Percentiles rank a stretch among this genome's conserved stretches.
phyloP scores from a whole-genome alignment of 495 filamentous ascomycete species.

The Penicillium chermesinum region DNA sequence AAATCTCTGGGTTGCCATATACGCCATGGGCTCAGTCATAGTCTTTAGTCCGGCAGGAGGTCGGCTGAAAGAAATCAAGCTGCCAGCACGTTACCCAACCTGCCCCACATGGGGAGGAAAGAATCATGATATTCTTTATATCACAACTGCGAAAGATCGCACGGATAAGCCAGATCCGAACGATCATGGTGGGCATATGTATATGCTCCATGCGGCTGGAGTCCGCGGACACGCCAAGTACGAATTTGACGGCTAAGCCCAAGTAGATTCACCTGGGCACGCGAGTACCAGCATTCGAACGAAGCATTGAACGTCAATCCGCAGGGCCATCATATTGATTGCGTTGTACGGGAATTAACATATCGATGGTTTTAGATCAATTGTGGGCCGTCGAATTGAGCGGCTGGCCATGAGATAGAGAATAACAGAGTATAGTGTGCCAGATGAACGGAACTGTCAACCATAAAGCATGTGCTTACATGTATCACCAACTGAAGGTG shows the following conservation, averaged over 20 bases:
- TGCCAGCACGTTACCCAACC: conserved; percentile 14
- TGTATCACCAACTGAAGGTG: no score
- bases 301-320: no score
- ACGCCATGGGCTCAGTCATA: conserved; percentile 11
- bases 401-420: no score
- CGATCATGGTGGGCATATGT: conserved; percentile 20
- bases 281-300: no score
- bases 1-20: conserved; percentile 20
- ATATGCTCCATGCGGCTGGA: conserved; percentile 8
- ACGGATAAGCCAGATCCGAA: conserved; percentile 6
- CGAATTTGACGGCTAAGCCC: conserved; percentile 15
- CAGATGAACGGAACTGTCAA: no score
- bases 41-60: conserved; percentile 13
- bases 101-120: conserved; percentile 16
- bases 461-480: no score
- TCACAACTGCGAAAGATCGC: conserved; percentile 10
- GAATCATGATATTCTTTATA: conserved; percentile 7
- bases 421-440: no score
- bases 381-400: no score
- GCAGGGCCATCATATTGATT: no score
- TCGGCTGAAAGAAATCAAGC: conserved; percentile 12
- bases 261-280: no score
- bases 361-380: no score
- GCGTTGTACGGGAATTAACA: no score
- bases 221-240: conserved; percentile 11